Base-by-base conservation (phyloP, 179 eudicot genomes). In the Gypsophila paniculata region DNA sequence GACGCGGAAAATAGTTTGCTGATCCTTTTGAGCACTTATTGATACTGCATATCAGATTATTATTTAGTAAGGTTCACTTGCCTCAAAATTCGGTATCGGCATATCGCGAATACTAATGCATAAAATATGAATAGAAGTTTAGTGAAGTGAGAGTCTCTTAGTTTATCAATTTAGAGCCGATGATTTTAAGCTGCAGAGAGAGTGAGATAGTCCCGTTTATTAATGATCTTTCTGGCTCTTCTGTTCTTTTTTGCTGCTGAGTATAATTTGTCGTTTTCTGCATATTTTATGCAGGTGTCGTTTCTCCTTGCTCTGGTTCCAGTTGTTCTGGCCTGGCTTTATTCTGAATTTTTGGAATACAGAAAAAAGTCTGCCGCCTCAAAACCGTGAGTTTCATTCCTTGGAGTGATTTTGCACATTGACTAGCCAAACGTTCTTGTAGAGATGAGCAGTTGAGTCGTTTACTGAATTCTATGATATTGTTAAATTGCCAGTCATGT, bases 301-400 rank as follows among this genome's bases (percentile, higher is more conserved):
- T 79, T 79, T 74, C 68, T 82, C 34, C 83, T 82, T 68, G 83
- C 62, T 51, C 61, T 79, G 69, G 72, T 79, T 66, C 79, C 80
- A 59, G 74, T 82, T 26, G 22, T 68, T 13, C 36, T 71, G 36
- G 72, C 85, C 26, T 82, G 81, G 81, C 39, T 82, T 49, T 82
- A 74, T 72, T 76, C 85, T 34, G 85, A 82, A 68, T n/a, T 82
- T 68, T 74, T 82, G 77, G 74, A 68, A 17, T 77, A 74, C 73
- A 74, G 72, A 68, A 79, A 71, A 78, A 74, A 64, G 57, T 62
- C 81, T 44, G 54, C 75, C 55, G 52, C 75, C 66, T 63, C 77
- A 67, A 79, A 53, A 74, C 78, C 69, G 85, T 82, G 67, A 82
- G 85, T 80, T 70, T 34, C 3, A 53, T 18, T 70, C 55, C 64